Conservation (phyloP, 192 early-diverging fungal species). For the Jimgerdemannia lactiflua region DNA sequence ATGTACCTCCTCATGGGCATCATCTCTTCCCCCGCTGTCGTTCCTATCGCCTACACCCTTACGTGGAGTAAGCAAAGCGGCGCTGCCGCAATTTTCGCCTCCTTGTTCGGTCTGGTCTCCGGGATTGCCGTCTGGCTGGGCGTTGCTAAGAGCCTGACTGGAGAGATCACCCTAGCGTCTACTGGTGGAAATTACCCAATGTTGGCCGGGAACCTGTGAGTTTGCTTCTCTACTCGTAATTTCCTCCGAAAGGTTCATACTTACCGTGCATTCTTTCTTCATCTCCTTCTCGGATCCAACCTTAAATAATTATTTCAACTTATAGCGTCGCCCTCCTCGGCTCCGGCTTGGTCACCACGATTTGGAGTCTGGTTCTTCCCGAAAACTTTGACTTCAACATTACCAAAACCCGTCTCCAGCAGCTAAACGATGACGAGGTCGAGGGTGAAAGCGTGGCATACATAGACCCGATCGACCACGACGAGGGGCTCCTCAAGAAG, state of each 20-base stretch:
- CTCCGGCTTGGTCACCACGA: too few species aligned
- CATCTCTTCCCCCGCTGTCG: slow-evolving; percentile 58
- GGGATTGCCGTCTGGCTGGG: slow-evolving; percentile 63
- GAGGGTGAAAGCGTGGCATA: slow-evolving; percentile 15
- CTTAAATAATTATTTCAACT: too few species aligned
- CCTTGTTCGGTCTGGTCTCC: slow-evolving; percentile 46
- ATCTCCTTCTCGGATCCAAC: slow-evolving; percentile 27
- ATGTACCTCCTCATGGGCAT: slow-evolving; percentile 64
- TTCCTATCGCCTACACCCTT: slow-evolving; percentile 64
- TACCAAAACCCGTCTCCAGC: slow-evolving; percentile 23
- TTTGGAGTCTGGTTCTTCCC: slow-evolving; percentile 46
- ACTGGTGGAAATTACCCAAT: slow-evolving; percentile 70
- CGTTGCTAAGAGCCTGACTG: slow-evolving; percentile 45
- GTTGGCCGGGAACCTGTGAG: slow-evolving; percentile 70
- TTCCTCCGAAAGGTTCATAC: slow-evolving; percentile 9
- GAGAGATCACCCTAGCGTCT: slow-evolving; percentile 50
- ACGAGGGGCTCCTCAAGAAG: slow-evolving; percentile 36
- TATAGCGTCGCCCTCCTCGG: too few species aligned
- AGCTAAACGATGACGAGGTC: slow-evolving; percentile 17
- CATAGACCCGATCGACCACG: slow-evolving; percentile 29
- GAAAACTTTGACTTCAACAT: slow-evolving; percentile 61
- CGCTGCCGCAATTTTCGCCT: slow-evolving; percentile 46
- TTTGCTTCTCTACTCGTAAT: slow-evolving; percentile 23
- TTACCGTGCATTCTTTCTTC: not conserved
- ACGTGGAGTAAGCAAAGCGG: slow-evolving; percentile 64